Percentiles rank a stretch among this genome's conserved stretches.
These are phyloP conservation scores for Tripterygium wilfordii DNA, from an alignment of 177 flowering plant genomes.

Conservation along the genomic window DNA sequence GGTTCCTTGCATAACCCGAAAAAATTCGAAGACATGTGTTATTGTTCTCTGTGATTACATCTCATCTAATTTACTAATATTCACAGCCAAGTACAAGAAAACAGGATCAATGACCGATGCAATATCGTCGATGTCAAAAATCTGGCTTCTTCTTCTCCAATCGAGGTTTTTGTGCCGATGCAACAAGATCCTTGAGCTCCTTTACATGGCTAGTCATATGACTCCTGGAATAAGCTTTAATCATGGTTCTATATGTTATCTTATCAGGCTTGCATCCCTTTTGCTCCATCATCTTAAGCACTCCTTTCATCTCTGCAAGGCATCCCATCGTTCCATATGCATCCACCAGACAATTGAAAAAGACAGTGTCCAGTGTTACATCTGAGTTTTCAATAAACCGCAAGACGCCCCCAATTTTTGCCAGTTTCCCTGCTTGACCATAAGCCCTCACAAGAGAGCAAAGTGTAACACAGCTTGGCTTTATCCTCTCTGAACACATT, in stretches of 20 bases:
- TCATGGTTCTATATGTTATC: slow-evolving; percentile 86
- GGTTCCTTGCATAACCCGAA: too few relatives aligned
- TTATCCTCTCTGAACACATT: slow-evolving; percentile 83
- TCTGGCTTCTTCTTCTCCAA: slow-evolving; percentile 21
- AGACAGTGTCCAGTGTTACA: slow-evolving; percentile 63
- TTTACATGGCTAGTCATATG: slow-evolving; percentile 61
- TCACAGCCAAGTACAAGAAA: too few relatives aligned
- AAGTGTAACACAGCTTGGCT: slow-evolving; percentile 85
- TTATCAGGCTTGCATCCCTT: slow-evolving; percentile 81
- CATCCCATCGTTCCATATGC: slow-evolving; percentile 81
- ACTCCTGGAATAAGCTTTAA: slow-evolving; percentile 56
- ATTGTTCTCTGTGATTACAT: too few relatives aligned
- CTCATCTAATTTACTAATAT: too few relatives aligned
- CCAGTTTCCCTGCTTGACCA: slow-evolving; percentile 57
- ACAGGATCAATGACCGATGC: too few relatives aligned
- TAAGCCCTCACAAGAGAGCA: slow-evolving; percentile 91
- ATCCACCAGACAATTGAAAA: slow-evolving; percentile 86
- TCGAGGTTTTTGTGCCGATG: slow-evolving; percentile 6
- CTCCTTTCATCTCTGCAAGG: slow-evolving; percentile 82
- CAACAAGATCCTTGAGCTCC: slow-evolving; percentile 33
- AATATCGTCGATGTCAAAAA: too few relatives aligned
- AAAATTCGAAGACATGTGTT: too few relatives aligned
- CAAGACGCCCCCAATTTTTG: slow-evolving; percentile 63
- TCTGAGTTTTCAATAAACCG: slow-evolving; percentile 76
- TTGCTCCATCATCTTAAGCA: slow-evolving; percentile 69